Evolutionary conservation across 1,284 basidiomycete genomes (phyloP), one percentile per base, ranked within the genome.

Genomic region (Pseudozyma pruni): DNA sequence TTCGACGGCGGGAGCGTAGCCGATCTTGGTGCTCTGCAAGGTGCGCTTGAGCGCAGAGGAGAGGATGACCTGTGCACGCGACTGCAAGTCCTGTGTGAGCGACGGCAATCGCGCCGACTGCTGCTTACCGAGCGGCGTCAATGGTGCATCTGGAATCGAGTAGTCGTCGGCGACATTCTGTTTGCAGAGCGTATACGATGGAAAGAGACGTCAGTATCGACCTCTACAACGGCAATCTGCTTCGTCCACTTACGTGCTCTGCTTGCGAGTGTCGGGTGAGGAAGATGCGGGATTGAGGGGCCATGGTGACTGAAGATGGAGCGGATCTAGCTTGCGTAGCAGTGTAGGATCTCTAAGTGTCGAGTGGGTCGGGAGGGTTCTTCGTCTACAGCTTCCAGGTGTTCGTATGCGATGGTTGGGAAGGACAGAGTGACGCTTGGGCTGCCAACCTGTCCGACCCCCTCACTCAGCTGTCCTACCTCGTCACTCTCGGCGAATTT

Each of bases 91-190:
- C 0, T 55, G 37, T 2, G 74, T 78, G 17, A 78, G 52, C 32
- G 56, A 41, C 1, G 76, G 69, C 20, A 82, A 48, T 2, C 72
- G 68, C 6, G 51, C 63, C 3, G 78, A 77, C 53, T 82, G 80
- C 41, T 72, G 55, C 55, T 78, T 73, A n/a, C 80, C 80, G 33
- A 81, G 72, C 3, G 66, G 63, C 8, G 80, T 82, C 42, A 82
- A 64, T 11, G 80, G 77, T 22, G 80, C 79, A 68, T 82, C 80
- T 35, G 61, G 68, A 33, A 81, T 75, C n/a, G 61, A 67, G 49
- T 74, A 72, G 68, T 78, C 74, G 23, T 70, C 71, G 33, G 64
- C 66, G 27, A 72, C 75, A 33, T 78, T 78, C 73, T 77, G 38
- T 8, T 9, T 9, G 20, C 20, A 42, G n/a, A 11, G 38, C 3